A percentile compares a stretch with the other conserved stretches of the same genome.
Conservation (phyloP, 495 filamentous ascomycete genomes). For the Lichenothelia convexa region DNA sequence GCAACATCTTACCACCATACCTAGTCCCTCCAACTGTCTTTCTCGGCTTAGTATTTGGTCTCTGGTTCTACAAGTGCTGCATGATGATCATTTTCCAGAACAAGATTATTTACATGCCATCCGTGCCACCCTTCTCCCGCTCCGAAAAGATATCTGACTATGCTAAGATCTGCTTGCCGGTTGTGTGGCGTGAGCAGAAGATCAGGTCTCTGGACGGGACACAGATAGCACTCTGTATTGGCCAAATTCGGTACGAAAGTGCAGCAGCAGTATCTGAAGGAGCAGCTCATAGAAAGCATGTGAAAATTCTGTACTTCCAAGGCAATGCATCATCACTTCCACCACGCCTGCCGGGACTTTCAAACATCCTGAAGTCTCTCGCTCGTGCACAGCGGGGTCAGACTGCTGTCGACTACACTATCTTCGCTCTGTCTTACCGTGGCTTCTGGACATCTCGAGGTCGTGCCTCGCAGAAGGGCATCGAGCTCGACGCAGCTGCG, state of each 20-base stretch:
- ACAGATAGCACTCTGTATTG: conserved; percentile 36
- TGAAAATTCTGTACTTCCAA: conserved; percentile 42
- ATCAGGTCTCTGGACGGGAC: conserved; percentile 39
- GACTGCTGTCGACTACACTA: conserved; percentile 24
- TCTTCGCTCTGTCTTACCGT: conserved; percentile 53
- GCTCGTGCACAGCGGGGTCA: conserved; percentile 9
- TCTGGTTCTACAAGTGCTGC: conserved; percentile 66
- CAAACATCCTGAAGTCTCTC: conserved; percentile 23
- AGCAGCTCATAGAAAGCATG: conserved; percentile 3
- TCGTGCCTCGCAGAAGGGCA: conserved; percentile 43
- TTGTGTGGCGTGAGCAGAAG: conserved; percentile 43
- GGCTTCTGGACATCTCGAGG: conserved; percentile 68
- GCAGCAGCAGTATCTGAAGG: conserved; percentile 1
- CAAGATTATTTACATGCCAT: conserved; percentile 69
- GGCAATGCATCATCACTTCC: conserved; percentile 52
- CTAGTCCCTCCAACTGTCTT: conserved; percentile 51
- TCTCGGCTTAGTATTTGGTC: conserved; percentile 39
- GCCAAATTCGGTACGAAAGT: conserved; percentile 15
- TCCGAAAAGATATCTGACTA: conserved; percentile 45
- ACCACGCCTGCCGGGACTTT: conserved; percentile 49
- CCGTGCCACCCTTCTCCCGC: conserved; percentile 41
- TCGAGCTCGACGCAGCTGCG: conserved; percentile 24
- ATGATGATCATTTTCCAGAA: conserved; percentile 71
- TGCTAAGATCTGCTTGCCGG: conserved; percentile 31
- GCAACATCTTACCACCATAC: conserved; percentile 27